Conservation (phyloP, 2,329 filamentous ascomycete species). For the Ceratocystis eucalypticola region DNA sequence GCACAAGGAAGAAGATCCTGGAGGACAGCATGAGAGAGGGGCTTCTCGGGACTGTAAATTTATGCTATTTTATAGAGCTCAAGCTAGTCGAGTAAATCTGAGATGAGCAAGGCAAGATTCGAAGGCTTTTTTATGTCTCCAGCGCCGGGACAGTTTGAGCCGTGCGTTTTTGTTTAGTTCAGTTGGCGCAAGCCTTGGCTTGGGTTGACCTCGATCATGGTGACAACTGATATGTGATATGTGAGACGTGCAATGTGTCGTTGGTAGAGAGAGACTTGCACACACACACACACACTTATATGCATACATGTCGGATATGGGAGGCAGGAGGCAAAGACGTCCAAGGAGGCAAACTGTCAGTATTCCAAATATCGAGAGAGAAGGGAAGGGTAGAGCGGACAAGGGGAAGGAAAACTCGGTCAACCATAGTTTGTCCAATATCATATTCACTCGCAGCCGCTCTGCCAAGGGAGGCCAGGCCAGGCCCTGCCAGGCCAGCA, state of each 20-base stretch:
- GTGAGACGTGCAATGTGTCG: too few species aligned
- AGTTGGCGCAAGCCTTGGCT: background rate
- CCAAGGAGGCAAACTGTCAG: background rate
- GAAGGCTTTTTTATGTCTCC: background rate
- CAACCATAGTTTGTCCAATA: background rate
- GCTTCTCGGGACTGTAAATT: too few species aligned
- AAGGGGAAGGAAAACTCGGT: background rate
- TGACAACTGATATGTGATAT: background rate
- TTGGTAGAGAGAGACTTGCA: too few species aligned
- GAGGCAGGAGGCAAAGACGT: background rate
- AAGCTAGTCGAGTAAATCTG: background rate
- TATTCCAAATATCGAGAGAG: background rate
- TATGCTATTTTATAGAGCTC: too few species aligned
- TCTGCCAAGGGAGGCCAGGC: too few species aligned
- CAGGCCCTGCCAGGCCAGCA: background rate
- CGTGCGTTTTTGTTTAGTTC: background rate
- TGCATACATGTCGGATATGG: background rate
- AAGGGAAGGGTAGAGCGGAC: background rate
- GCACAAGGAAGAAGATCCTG: background rate
- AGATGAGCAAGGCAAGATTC: background rate
- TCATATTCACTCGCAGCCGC: background rate
- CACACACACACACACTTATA: too few species aligned
- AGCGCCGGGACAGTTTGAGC: constrained; percentile 3
- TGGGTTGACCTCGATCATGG: background rate
- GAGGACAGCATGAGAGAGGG: background rate